Evolutionary conservation across 2,329 filamentous ascomycete genomes (phyloP), one percentile per base, ranked within the genome.

Genomic region (Apiospora koreana): DNA sequence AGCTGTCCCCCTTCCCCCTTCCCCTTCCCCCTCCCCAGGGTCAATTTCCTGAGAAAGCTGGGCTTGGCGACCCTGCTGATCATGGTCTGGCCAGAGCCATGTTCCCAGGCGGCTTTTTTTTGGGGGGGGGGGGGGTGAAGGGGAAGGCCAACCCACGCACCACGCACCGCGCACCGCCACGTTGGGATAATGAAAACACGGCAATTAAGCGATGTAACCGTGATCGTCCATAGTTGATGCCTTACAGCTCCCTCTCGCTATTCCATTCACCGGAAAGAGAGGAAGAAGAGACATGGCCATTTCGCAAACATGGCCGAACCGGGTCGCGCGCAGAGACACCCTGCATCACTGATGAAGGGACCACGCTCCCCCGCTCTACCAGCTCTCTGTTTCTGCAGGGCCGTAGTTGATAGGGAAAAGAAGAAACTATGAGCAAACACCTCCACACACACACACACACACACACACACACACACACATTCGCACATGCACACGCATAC

Each of bases 11-110:
- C n/a, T n/a, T n/a, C n/a, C n/a, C n/a, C n/a, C n/a, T n/a, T n/a
- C n/a, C 31, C 35, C 35, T 35, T 38, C 31, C 8, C 9, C 31
- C 54, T 18, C 21, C 43, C 43, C 43, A n/a, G 9, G 43, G 7
- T n/a, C 54, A n/a, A 38, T n/a, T 18, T 16, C 50, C 28, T 58
- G 28, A 35, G 4, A 62, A 62, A 46, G 5, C 18, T 38, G 12
- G 31, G 31, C 54, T 62, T 62, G 54, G 54, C 54, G 54, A 62
- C 54, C 54, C 54, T 62, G 54, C 54, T 62, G 54, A 62, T 62
- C 54, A 62, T 38, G 54, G 54, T 38, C 54, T 62, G 54, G 28
- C 54, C 54, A 62, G 54, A 62, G 54, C 54, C 31, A 62, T 62
- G 31, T 62, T 62, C 54, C 54, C 54, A 62, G 54, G 9, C 54